Conservation (phyloP, 1,284 basidiomycete genomes). For the Sporisorium iseilematis-ciliati region DNA sequence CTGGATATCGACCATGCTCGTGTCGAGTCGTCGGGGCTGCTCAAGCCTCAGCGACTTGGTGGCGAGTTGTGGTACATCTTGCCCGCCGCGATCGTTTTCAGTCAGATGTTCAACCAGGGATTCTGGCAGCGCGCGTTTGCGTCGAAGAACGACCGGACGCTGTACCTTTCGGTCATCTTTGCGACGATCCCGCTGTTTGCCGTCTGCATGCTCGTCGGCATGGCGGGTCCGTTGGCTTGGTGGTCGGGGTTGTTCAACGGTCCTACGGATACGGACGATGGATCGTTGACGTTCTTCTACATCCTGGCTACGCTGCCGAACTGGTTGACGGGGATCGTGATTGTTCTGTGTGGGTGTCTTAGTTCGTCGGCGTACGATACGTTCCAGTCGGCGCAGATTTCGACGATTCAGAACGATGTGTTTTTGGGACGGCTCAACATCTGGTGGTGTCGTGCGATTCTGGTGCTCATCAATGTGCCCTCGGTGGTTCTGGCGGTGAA, state of each 20-base stretch:
- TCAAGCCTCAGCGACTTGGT: conserved; percentile 61
- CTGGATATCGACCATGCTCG: conserved; percentile 60
- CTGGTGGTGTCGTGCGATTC: conserved; percentile 66
- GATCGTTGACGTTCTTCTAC: conserved; percentile 65
- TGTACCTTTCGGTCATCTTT: conserved; percentile 62
- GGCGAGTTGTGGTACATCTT: conserved; percentile 69
- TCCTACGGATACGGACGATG: conserved; percentile 60
- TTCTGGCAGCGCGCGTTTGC: conserved; percentile 70
- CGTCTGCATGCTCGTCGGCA: conserved; percentile 68
- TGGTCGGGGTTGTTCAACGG: conserved; percentile 66
- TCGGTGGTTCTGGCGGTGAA: conserved; percentile 64
- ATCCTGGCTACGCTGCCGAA: conserved; percentile 64
- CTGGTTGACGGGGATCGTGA: conserved; percentile 67
- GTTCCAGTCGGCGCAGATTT: conserved; percentile 69
- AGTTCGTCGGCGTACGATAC: conserved; percentile 70
- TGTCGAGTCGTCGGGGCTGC: conserved; percentile 59
- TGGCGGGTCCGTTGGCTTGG: conserved; percentile 66
- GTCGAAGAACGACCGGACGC: conserved; percentile 62
- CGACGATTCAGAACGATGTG: conserved; percentile 69
- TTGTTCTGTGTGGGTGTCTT: conserved; percentile 66
- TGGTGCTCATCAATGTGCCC: conserved; percentile 65
- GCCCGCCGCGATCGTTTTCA: conserved; percentile 65
- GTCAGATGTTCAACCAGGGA: conserved; percentile 70
- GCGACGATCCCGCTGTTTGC: conserved; percentile 66
- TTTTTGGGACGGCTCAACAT: conserved; percentile 69